Percentiles rank a stretch among this genome's conserved stretches.
These are phyloP conservation scores for Pseudogymnoascus sp. DNA, from an alignment of 2,329 filamentous ascomycete genomes.

Conservation along the genomic window DNA sequence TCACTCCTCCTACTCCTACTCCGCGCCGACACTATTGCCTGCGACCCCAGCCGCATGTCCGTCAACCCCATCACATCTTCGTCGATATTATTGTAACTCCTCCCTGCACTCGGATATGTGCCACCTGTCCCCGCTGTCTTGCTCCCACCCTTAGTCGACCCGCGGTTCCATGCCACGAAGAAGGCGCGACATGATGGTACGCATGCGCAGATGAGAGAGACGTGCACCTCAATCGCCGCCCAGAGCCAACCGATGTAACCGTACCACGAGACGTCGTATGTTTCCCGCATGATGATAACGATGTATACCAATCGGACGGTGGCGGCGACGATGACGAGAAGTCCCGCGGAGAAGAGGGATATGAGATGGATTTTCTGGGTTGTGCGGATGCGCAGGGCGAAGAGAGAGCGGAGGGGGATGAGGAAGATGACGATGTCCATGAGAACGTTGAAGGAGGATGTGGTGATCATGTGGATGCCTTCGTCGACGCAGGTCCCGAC, in stretches of 20 bases:
- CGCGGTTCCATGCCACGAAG: conserved; percentile 1
- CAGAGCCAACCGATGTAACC: not conserved
- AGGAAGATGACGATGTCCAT: conserved; percentile 4
- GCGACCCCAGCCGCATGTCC: not conserved
- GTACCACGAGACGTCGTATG: conserved; percentile 5
- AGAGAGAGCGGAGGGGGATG: conserved; percentile 7
- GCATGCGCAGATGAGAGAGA: not conserved
- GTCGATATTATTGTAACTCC: conserved; percentile 9
- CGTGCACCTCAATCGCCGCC: not conserved
- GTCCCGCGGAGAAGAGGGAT: not conserved
- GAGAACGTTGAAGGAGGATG: not conserved
- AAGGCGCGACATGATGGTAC: not conserved
- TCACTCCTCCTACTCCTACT: not conserved
- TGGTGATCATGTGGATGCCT: not conserved
- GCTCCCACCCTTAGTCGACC: not conserved
- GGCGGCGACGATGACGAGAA: not conserved
- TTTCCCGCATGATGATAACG: not conserved
- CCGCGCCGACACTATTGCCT: not conserved
- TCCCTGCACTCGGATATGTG: not conserved
- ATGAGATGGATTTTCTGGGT: conserved; percentile 3
- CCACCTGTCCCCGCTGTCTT: not conserved
- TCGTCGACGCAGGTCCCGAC: not conserved
- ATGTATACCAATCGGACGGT: not conserved
- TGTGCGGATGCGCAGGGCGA: conserved; percentile 3
- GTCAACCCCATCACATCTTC: not conserved